Conservation (phyloP, 768 basidiomycete genomes). For the Stropharia rugosoannulata region DNA sequence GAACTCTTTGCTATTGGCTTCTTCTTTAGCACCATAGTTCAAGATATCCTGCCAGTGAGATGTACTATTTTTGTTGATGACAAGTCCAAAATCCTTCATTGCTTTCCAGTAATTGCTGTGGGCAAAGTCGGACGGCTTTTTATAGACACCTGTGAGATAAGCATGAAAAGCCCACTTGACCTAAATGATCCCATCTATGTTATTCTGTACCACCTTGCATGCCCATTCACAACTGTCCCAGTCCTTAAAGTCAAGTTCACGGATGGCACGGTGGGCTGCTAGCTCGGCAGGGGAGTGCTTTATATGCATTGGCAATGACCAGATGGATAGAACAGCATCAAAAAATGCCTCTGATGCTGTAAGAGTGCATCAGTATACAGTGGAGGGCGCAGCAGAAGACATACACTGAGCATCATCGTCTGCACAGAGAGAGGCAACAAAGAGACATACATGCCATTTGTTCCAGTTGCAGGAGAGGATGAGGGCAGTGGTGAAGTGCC, state of each 20-base stretch:
- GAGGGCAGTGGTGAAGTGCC: constrained; percentile 48
- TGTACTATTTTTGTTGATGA: no score
- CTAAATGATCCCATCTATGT: constrained; percentile 52
- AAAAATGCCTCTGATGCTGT: constrained; percentile 50
- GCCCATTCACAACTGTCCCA: constrained; percentile 82
- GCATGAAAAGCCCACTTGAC: no score
- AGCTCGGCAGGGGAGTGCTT: constrained; percentile 84
- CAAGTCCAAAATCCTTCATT: no score
- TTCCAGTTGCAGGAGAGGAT: constrained; percentile 56
- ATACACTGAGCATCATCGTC: constrained; percentile 36
- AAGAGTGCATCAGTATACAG: not conserved
- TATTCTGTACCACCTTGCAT: constrained; percentile 44
- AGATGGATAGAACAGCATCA: constrained; percentile 52
- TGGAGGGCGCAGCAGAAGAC: not conserved
- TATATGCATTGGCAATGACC: constrained; percentile 78
- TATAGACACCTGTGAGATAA: no score
- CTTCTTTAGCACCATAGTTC: no score
- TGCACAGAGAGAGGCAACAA: constrained; percentile 63
- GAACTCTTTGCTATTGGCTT: no score
- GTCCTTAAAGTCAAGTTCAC: constrained; percentile 72
- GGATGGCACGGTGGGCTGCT: constrained; percentile 59
- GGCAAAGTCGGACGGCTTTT: no score
- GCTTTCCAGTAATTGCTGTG: no score
- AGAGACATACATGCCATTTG: constrained; percentile 56
- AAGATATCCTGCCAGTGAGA: no score